These are phyloP conservation scores for Pythium brachiatum DNA, from an alignment of 352 stramenopile species.

Conservation along the genomic window DNA sequence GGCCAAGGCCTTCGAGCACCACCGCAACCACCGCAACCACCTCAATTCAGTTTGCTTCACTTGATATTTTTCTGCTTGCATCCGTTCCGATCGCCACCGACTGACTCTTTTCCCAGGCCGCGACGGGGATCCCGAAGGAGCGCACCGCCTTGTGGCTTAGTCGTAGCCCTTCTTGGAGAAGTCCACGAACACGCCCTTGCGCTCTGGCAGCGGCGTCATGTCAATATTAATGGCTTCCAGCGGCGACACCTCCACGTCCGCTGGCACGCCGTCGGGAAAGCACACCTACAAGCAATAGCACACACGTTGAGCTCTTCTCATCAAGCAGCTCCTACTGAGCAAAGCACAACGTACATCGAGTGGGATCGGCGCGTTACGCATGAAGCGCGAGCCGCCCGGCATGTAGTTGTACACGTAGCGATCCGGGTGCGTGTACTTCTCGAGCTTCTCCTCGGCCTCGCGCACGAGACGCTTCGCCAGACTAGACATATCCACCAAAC, in stretches of 20 bases:
- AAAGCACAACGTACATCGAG: conserved; percentile 69
- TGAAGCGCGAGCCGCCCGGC: conserved; percentile 97
- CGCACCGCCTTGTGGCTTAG: conserved; percentile 30
- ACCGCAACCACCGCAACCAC: neutral
- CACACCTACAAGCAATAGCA: conserved; percentile 44
- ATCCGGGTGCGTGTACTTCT: conserved; percentile 95
- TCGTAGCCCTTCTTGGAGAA: conserved; percentile 88
- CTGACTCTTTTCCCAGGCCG: neutral
- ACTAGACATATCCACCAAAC: conserved; percentile 23
- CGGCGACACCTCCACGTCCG: conserved; percentile 81
- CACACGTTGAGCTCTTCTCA: neutral
- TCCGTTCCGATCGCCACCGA: neutral
- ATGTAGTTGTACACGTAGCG: conserved; percentile 97
- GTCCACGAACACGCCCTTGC: conserved; percentile 72
- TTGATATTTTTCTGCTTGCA: conserved; percentile 16
- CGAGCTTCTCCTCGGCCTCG: conserved; percentile 92
- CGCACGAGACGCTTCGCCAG: conserved; percentile 81
- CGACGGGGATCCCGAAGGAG: neutral
- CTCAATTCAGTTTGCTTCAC: neutral
- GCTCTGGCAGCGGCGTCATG: conserved; percentile 77
- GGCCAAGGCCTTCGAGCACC: too few species aligned
- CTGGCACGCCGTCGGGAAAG: conserved; percentile 88
- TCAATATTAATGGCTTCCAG: conserved; percentile 87
- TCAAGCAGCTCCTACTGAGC: neutral
- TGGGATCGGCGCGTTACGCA: conserved; percentile 97